phyloP scores from a whole-genome alignment of 2,329 filamentous ascomycete genomes.

The Aschersonia sp. region DNA sequence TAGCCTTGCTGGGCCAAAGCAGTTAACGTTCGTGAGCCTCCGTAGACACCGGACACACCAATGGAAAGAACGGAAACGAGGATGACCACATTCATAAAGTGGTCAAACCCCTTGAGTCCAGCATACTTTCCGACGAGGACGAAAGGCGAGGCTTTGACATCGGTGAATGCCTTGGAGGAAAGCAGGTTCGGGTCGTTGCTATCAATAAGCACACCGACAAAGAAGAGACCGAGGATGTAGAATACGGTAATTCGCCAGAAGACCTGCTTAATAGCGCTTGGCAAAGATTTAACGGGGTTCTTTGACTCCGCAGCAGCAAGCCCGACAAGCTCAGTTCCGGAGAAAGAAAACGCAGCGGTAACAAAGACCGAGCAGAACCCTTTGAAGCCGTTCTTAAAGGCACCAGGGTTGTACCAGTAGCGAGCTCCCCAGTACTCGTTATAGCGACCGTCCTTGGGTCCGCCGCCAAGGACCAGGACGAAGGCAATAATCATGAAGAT shows the following conservation, averaged over 20 bases:
- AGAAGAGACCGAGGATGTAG: slow-evolving; percentile 36
- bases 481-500: slow-evolving; percentile 48
- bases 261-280: slow-evolving; percentile 71
- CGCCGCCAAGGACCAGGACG: slow-evolving; percentile 44
- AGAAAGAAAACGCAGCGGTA: slow-evolving; percentile 59
- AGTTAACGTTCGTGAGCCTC: slow-evolving; percentile 42
- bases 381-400: slow-evolving; percentile 60
- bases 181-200: slow-evolving; percentile 30
- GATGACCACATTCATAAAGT: slow-evolving; percentile 45
- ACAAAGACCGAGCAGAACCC: slow-evolving; percentile 60
- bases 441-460: slow-evolving; percentile 32
- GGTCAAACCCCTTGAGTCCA: slow-evolving; percentile 34
- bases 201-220: slow-evolving; percentile 33
- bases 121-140: slow-evolving; percentile 42
- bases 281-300: slow-evolving; percentile 59
- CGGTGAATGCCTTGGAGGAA: slow-evolving; percentile 27
- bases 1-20: slow-evolving; percentile 45
- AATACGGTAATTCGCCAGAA: slow-evolving; percentile 44
- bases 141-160: slow-evolving; percentile 32
- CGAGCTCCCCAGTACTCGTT: slow-evolving; percentile 32
- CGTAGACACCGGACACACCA: slow-evolving; percentile 43
- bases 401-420: slow-evolving; percentile 33
- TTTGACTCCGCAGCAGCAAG: slow-evolving; percentile 33
- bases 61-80: slow-evolving; percentile 43
- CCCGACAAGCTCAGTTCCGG: slow-evolving; percentile 53